Percentiles rank a stretch among this genome's conserved stretches.
Evolutionary conservation across 371 early-diverging fungal species (phyloP).

Genomic region (Apophysomyces variabilis): DNA sequence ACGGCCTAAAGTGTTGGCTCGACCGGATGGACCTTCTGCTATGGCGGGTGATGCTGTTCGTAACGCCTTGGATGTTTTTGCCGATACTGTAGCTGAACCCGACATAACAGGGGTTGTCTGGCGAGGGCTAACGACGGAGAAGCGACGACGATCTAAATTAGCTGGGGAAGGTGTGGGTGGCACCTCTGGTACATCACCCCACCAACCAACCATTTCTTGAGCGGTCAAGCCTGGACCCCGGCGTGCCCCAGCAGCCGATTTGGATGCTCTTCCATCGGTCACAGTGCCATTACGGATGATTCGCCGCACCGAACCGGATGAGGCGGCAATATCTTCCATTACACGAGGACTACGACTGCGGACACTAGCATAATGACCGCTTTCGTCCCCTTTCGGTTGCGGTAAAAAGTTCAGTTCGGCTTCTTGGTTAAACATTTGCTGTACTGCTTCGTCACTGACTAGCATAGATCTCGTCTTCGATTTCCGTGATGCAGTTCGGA

Average conservation of each 20-base stretch:
- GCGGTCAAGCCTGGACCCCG: conserved; percentile 14
- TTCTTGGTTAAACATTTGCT: conserved; percentile 25
- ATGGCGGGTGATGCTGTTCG: neutral
- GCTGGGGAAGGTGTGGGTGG: conserved; percentile 3
- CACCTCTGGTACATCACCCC: conserved; percentile 12
- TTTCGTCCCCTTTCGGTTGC: conserved; percentile 9
- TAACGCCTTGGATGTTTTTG: conserved; percentile 9
- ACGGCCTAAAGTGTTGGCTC: conserved; percentile 13
- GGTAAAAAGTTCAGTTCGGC: conserved; percentile 7
- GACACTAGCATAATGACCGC: conserved; percentile 12
- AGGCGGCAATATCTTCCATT: conserved; percentile 22
- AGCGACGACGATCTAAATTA: neutral
- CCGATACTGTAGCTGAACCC: neutral
- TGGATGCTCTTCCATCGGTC: conserved; percentile 22
- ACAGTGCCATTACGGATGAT: conserved; percentile 42
- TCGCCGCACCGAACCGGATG: conserved; percentile 43
- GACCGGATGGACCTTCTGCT: neutral
- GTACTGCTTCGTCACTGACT: conserved; percentile 31
- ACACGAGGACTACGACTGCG: conserved; percentile 14
- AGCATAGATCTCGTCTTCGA: conserved; percentile 33
- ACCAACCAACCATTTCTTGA: conserved; percentile 28
- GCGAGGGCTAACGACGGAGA: neutral
- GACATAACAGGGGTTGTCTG: neutral
- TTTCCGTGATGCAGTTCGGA: conserved; percentile 34
- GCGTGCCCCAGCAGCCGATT: conserved; percentile 15